Percentiles rank a stretch among this genome's conserved stretches.
phyloP scores from a whole-genome alignment of 768 basidiomycete species.

The Leccinum olivaceopallidum region DNA sequence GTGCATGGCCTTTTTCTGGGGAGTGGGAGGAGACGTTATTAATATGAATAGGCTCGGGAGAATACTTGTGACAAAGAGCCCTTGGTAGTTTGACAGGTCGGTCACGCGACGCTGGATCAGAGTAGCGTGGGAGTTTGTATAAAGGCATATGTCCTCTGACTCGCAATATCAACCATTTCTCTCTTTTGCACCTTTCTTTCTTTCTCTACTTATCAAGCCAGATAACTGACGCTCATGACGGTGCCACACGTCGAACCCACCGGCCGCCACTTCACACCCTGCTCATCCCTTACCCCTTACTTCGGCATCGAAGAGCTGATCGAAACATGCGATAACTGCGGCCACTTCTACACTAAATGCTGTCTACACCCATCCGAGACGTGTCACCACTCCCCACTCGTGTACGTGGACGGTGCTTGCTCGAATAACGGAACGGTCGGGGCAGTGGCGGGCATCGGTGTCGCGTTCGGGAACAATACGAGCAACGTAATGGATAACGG shows the following conservation, averaged over 20 bases:
- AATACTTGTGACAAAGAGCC: too few species aligned
- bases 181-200: background rate
- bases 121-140: too few species aligned
- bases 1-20: too few species aligned
- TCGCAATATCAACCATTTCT: too few species aligned
- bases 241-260: background rate
- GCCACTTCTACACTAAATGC: background rate
- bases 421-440: background rate
- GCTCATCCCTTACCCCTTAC: background rate
- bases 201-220: background rate
- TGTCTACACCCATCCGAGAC: background rate
- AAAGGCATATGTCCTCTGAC: too few species aligned
- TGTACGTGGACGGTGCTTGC: slow-evolving; percentile 3
- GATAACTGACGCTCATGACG: background rate
- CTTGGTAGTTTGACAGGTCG: too few species aligned
- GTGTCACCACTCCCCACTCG: background rate
- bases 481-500: background rate
- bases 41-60: too few species aligned
- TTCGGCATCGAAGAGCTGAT: background rate
- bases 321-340: background rate
- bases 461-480: background rate
- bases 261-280: background rate
- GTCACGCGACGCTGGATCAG: too few species aligned
- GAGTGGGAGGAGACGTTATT: too few species aligned
- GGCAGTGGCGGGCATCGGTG: background rate